Conservation (phyloP, 257 asterid genomes). For the Asclepias syriaca region DNA sequence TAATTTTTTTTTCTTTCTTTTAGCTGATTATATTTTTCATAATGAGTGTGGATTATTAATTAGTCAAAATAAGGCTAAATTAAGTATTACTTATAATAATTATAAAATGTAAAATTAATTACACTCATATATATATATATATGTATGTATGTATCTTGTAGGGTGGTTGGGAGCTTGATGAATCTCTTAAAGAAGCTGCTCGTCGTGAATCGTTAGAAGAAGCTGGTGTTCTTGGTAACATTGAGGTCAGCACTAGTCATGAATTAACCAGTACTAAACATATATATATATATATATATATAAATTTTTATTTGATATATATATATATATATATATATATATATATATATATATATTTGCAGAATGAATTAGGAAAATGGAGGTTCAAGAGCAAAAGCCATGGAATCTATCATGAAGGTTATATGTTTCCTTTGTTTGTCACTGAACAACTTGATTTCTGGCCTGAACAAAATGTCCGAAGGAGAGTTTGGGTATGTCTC, state of each 20-base stretch:
- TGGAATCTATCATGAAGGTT: conserved; percentile 51
- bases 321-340: too few species aligned
- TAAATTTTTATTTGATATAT: neutral
- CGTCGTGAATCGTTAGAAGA: conserved; percentile 74
- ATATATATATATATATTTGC: neutral
- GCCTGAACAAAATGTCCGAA: conserved; percentile 56
- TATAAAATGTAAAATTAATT: too few species aligned
- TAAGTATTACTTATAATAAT: neutral
- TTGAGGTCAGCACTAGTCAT: conserved; percentile 37
- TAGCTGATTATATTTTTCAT: neutral
- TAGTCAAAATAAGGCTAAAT: neutral
- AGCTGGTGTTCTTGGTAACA: conserved; percentile 75
- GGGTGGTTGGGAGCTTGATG: conserved; percentile 91
- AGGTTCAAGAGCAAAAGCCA: conserved; percentile 70
- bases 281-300: too few species aligned
- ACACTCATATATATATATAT: too few species aligned
- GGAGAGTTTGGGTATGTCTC: conserved; percentile 50
- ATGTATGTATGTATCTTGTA: neutral
- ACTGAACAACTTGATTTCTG: conserved; percentile 62
- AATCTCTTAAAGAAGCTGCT: conserved; percentile 70
- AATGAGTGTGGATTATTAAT: neutral
- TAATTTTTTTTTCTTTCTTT: too few species aligned
- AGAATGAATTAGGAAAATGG: conserved; percentile 72
- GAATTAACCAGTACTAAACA: too few species aligned
- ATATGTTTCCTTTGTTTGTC: conserved; percentile 70